Percentiles rank a stretch among this genome's conserved stretches.
Evolutionary conservation across 345 rosid genomes (phyloP).

Genomic region (Euclidium syriacum): DNA sequence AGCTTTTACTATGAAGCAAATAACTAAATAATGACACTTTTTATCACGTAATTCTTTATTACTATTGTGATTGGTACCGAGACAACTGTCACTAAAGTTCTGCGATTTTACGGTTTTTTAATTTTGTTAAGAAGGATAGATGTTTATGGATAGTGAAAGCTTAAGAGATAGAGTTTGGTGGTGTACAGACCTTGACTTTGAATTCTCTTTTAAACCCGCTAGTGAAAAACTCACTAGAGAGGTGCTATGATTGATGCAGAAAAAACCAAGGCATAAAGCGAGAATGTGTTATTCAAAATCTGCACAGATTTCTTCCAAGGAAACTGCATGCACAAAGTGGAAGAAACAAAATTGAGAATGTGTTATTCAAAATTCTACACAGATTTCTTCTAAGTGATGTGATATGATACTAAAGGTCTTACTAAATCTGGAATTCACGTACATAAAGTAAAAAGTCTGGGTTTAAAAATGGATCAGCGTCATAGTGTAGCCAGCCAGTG

Average conservation of each 20-base stretch:
- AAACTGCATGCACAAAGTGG: slow-evolving; percentile 54
- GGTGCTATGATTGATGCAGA: slow-evolving; percentile 99
- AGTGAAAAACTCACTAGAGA: slow-evolving; percentile 94
- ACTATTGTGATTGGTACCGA: no score
- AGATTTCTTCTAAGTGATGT: neutral
- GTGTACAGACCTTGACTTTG: slow-evolving; percentile 63
- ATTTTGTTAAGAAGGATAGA: neutral
- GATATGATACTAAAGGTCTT: slow-evolving; percentile 19
- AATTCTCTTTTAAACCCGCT: slow-evolving; percentile 98
- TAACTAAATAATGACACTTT: no score
- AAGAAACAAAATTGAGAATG: slow-evolving; percentile 6
- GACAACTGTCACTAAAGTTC: slow-evolving; percentile 99
- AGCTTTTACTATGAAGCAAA: no score
- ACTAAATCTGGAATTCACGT: slow-evolving; percentile 71
- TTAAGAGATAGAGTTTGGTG: neutral
- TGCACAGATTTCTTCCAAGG: slow-evolving; percentile 96
- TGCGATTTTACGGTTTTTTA: slow-evolving; percentile 30
- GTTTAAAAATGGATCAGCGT: slow-evolving; percentile 90
- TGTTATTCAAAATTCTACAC: no score
- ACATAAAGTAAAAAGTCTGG: slow-evolving; percentile 55
- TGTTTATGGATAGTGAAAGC: neutral
- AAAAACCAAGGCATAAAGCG: slow-evolving; percentile 86
- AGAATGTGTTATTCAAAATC: slow-evolving; percentile 96
- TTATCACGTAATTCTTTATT: no score
- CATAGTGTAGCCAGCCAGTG: slow-evolving; percentile 92